Conservation (phyloP, 2,329 filamentous ascomycete genomes). For the Epichloe gansuensis region DNA sequence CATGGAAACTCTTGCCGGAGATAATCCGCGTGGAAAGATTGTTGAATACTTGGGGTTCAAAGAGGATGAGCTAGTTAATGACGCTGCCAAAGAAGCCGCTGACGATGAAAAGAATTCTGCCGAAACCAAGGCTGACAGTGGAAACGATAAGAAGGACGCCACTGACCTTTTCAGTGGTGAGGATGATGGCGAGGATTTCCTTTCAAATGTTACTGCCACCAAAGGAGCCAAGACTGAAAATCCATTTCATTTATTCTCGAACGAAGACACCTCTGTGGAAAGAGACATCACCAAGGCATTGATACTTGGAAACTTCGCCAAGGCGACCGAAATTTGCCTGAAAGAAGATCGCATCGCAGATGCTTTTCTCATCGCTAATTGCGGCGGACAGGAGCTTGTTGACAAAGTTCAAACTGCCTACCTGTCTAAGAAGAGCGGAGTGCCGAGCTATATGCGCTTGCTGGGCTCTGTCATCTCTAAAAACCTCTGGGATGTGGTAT, state of each 20-base stretch:
- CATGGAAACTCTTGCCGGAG: conserved; percentile 74
- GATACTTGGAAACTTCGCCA: conserved; percentile 81
- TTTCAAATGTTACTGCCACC: conserved; percentile 71
- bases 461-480: conserved; percentile 87
- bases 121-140: conserved; percentile 20
- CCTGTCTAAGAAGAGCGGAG: conserved; percentile 66
- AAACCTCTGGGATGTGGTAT: conserved; percentile 95
- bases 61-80: conserved; percentile 41
- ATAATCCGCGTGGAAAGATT: conserved; percentile 75
- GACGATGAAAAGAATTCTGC: conserved; percentile 15
- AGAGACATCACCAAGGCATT: conserved; percentile 77
- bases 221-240: conserved; percentile 90
- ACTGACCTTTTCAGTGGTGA: conserved; percentile 66
- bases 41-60: conserved; percentile 84
- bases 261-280: conserved; percentile 72
- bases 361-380: conserved; percentile 96
- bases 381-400: conserved; percentile 82
- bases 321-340: conserved; percentile 77
- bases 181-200: conserved; percentile 66
- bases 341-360: conserved; percentile 85
- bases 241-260: conserved; percentile 80
- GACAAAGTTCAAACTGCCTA: conserved; percentile 91
- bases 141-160: conserved; percentile 43
- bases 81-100: conserved; percentile 23
- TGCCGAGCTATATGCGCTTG: conserved; percentile 83